Evolutionary conservation across 352 stramenopile genomes (phyloP), one percentile per base, ranked within the genome.

Genomic region (Pythium guiyangense): DNA sequence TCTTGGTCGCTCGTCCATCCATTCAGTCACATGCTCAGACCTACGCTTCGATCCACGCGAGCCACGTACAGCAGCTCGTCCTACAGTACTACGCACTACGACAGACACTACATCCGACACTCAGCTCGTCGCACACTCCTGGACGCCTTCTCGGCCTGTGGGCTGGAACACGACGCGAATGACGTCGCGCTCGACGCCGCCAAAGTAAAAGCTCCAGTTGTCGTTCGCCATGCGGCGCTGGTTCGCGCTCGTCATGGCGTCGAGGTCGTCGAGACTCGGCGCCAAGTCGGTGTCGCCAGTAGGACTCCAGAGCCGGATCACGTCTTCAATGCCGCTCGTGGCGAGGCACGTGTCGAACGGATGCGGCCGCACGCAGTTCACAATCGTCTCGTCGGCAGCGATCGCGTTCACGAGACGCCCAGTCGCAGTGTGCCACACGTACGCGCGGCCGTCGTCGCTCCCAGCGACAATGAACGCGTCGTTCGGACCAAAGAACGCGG

Each of bases 351-450:
- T 65, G 39, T 94, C 80, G 31, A 77, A 74, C 1, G 87, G 87
- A 69, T 96, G 88, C 8, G 78, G 71, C 37, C 88, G 86, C n/a
- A 96, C 84, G 60, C 86, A 96, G 56, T 96, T 96, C 15, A 96
- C 76, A 53, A 96, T 93, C 54, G 90, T 76, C 18, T 79, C 77
- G 57, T 97, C 88, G 0, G 87, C 88, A 17, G 86, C 70, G 49
- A 96, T 79, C 1, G 87, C 82, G 34, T 88, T 89, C 18, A 94
- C 73, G n/a, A 97, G 53, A 42, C 81, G 65, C 20, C 88, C 88
- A n/a, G 79, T 92, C 22, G 62, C 57, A 45, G 89, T 91, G 59
- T 96, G 65, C 88, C 88, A 97, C 52, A 97, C 78, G 52, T 90
- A 85, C 26, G 90, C 83, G 26, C 78, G 76, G 0, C 88, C 87